Evolutionary conservation across 257 asterid genomes (phyloP).

Genomic region (Solanum clarkiae): DNA sequence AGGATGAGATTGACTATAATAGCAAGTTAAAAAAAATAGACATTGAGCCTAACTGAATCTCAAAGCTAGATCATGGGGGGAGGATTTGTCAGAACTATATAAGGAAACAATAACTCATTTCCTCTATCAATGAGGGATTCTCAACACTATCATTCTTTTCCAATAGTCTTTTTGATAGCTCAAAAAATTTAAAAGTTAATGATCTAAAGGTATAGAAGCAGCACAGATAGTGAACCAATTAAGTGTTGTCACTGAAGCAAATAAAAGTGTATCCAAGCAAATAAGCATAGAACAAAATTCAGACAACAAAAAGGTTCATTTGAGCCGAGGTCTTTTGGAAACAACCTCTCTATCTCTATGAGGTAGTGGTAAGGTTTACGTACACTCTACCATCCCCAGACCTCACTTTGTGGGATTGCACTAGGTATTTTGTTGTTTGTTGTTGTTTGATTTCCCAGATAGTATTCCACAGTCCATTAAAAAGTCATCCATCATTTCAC

Average conservation of each 20-base stretch:
- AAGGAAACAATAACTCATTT: background rate
- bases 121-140: background rate
- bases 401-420: too few relatives aligned
- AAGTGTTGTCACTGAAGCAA: background rate
- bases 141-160: background rate
- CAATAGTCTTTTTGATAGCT: background rate
- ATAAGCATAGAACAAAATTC: background rate
- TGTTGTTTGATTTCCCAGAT: background rate
- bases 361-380: too few relatives aligned
- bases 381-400: too few relatives aligned
- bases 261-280: background rate
- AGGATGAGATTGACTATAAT: background rate
- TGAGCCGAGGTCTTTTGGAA: too few relatives aligned
- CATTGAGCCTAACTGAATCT: background rate
- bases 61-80: background rate
- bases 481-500: background rate
- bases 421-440: too few relatives aligned
- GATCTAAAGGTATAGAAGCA: background rate
- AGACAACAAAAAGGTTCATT: background rate
- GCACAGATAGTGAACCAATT: background rate
- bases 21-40: background rate
- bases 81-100: background rate
- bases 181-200: background rate
- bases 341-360: too few relatives aligned
- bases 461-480: background rate